Evolutionary conservation across 352 stramenopile species (phyloP).

Genomic region (Peronospora tabacina): DNA sequence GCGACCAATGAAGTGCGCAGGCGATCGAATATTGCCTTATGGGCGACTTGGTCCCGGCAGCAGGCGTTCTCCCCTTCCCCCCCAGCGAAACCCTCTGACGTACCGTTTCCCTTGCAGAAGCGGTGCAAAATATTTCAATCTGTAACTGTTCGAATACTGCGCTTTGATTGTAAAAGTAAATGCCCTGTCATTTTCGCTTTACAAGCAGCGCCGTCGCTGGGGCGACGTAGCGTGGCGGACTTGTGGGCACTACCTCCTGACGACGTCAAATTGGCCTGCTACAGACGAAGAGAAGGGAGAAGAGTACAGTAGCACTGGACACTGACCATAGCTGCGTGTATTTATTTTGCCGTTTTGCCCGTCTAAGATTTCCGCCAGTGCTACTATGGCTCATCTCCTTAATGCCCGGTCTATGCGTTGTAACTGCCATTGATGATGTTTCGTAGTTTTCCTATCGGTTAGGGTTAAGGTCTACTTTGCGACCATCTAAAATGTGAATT

Average conservation of each 20-base stretch:
- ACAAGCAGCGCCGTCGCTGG: neutral
- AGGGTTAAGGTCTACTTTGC: too few species aligned
- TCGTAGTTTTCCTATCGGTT: too few species aligned
- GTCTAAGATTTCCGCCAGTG: slow-evolving; percentile 15
- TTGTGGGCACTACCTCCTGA: slow-evolving; percentile 10
- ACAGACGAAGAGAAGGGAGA: slow-evolving; percentile 22
- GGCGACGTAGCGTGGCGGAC: neutral
- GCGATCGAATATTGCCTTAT: slow-evolving; percentile 28
- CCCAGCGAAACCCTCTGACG: slow-evolving; percentile 7
- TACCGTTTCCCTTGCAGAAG: slow-evolving; percentile 3
- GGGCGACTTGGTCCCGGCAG: slow-evolving; percentile 4
- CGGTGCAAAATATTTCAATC: neutral
- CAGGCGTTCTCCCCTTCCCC: slow-evolving; percentile 18
- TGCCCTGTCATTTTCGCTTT: slow-evolving; percentile 10
- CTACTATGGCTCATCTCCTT: slow-evolving; percentile 12
- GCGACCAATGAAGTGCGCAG: slow-evolving; percentile 2
- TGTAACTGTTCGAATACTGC: neutral
- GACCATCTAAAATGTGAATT: too few species aligned
- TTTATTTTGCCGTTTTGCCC: slow-evolving; percentile 8
- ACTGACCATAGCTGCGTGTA: slow-evolving; percentile 1
- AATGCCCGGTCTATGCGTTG: slow-evolving; percentile 1
- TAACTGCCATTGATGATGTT: neutral
- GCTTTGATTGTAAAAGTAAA: slow-evolving; percentile 2
- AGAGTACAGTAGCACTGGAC: slow-evolving; percentile 21
- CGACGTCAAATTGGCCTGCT: slow-evolving; percentile 11